These are phyloP conservation scores for Sphaceloma murrayae DNA, from an alignment of 2,329 filamentous ascomycete genomes.

Conservation along the genomic window DNA sequence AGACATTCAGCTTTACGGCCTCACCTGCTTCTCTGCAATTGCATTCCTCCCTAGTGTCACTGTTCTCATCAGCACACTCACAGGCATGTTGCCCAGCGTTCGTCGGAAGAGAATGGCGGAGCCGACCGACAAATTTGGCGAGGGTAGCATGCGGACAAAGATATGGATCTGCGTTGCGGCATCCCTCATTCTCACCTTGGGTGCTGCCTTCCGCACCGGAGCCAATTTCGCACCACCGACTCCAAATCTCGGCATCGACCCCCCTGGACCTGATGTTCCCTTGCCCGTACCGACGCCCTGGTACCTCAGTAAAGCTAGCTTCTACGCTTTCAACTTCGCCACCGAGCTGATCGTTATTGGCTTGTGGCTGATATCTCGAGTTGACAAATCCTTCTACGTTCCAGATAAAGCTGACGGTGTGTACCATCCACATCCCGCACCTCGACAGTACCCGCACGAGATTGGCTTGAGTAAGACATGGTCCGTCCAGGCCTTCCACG, in stretches of 20 bases:
- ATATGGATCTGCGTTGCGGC: constrained; percentile 53
- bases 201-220: constrained; percentile 59
- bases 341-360: constrained; percentile 63
- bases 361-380: constrained; percentile 55
- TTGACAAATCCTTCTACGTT: constrained; percentile 67
- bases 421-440: constrained; percentile 17
- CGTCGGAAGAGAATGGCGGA: constrained; percentile 20
- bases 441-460: constrained; percentile 1
- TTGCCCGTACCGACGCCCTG: constrained; percentile 49
- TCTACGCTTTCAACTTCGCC: constrained; percentile 70
- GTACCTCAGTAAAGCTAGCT: constrained; percentile 62
- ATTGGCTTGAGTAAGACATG: background rate
- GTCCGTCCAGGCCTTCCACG: constrained; percentile 2
- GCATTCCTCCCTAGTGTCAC: constrained; percentile 59
- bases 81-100: constrained; percentile 32
- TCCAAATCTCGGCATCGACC: constrained; percentile 28
- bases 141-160: constrained; percentile 58
- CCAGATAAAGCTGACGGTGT: constrained; percentile 58
- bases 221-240: constrained; percentile 44
- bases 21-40: constrained; percentile 52
- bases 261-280: constrained; percentile 13
- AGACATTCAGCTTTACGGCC: constrained; percentile 54
- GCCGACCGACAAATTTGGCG: constrained; percentile 52
- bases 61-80: constrained; percentile 39
- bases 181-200: constrained; percentile 52